Evolutionary conservation across 1,139 yeast species (phyloP).

Genomic region (Diutina pseudorugosa): DNA sequence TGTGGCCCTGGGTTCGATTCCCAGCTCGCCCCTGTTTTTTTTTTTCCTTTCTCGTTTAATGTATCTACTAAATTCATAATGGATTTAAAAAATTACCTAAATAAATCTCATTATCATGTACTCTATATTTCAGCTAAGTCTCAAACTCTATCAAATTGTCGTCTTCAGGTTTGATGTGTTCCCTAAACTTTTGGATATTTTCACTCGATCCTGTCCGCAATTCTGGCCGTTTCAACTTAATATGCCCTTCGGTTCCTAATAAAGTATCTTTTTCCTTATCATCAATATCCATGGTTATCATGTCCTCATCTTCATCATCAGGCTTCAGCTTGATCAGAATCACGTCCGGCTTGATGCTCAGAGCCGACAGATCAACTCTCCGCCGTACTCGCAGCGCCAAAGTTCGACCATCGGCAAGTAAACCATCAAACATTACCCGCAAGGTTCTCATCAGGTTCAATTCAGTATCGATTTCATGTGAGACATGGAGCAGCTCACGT

Average conservation of each 20-base stretch:
- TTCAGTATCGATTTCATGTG: slow-evolving; percentile 36
- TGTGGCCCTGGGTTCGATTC: background rate
- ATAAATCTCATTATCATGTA: background rate
- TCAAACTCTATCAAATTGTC: slow-evolving; percentile 13
- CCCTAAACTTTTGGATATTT: slow-evolving; percentile 3
- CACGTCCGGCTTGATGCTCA: slow-evolving; percentile 7
- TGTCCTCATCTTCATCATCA: slow-evolving; percentile 36
- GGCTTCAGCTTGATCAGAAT: slow-evolving; percentile 13
- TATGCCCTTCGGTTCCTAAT: slow-evolving; percentile 33
- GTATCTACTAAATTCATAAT: too few relatives aligned
- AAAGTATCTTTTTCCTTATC: slow-evolving; percentile 35
- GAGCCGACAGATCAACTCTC: slow-evolving; percentile 52
- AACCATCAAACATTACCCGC: slow-evolving; percentile 82
- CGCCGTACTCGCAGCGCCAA: slow-evolving; percentile 83
- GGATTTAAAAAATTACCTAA: too few relatives aligned
- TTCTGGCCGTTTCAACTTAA: background rate
- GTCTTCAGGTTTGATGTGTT: background rate
- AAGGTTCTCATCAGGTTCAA: slow-evolving; percentile 42
- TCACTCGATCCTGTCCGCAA: slow-evolving; percentile 6
- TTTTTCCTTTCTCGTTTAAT: background rate
- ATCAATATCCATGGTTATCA: slow-evolving; percentile 32
- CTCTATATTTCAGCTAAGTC: slow-evolving; percentile 5
- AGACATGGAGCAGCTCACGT: slow-evolving; percentile 54
- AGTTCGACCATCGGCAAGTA: slow-evolving; percentile 82
- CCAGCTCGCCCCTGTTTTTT: background rate